Evolutionary conservation across 106 monocot species (phyloP), one percentile per base, ranked within the genome.

Genomic region (Dendrobium officinale): DNA sequence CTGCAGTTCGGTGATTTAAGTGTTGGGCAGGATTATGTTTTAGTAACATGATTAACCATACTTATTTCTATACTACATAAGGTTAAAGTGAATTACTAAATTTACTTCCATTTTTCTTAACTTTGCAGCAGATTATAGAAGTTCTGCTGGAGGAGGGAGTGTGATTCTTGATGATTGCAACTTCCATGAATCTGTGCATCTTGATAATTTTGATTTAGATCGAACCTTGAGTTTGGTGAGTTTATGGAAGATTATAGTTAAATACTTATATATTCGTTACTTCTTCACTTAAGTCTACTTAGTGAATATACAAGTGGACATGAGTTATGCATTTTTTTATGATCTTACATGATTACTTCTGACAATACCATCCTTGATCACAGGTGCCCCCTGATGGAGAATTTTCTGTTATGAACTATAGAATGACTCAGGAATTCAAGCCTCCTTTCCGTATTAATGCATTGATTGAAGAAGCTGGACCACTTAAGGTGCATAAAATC

Each of bases 81-180:
- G 26, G 10, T 68, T 68, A 68, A 68, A 31, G 9, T 68, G 27
- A 68, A 31, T 31, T 31, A 11, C n/a, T 68, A 33, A 13, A 68
- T 68, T 27, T 68, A 68, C 68, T 9, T 68, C 3, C 29, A 15
- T 4, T 70, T 70, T 70, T 79, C 40, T 73, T 44, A 37, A 37
- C 37, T 37, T 72, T 66, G 15, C 66, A 42, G 68, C 87, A 98
- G 98, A 83, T 79, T 98, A 92, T 82, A 84, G 88, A 81, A 98
- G 92, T 79, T 98, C 94, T 79, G 13, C 88, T 80, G 97, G 96
- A 84, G 90, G 88, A 74, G 93, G 91, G 27, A 19, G 72, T 7
- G 97, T 98, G 24, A 75, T 95, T 72, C 92, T 98, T 81, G 98
- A 98, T 79, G 98, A 98, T 82, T 98, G 98, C 79, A 98, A 98